phyloP scores from a whole-genome alignment of 306 rosid genomes.

The Sesbania bispinosa region DNA sequence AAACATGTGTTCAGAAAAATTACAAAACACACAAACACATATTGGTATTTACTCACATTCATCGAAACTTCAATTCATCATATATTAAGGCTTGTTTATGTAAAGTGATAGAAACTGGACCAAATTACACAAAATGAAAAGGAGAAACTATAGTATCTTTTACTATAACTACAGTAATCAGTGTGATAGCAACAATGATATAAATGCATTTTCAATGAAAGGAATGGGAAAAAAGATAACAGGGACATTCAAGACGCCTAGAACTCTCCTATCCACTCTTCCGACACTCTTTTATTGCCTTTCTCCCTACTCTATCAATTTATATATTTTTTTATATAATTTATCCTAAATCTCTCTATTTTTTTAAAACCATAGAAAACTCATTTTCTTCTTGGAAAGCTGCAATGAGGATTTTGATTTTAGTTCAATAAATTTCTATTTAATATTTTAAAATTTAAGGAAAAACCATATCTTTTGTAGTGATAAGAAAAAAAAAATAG shows the following conservation, averaged over 20 bases:
- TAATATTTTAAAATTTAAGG: not conserved
- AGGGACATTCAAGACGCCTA: not conserved
- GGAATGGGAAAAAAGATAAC: not conserved
- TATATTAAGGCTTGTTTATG: not conserved
- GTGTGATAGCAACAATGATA: not conserved
- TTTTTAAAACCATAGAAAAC: not conserved
- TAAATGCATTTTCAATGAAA: not conserved
- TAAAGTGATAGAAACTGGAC: not conserved
- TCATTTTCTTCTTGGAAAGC: not conserved
- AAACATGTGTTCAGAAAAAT: slow-evolving; percentile 72
- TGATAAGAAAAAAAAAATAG: not conserved
- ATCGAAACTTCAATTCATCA: slow-evolving; percentile 8
- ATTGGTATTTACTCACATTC: not conserved
- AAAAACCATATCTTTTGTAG: not conserved
- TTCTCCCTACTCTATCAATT: not conserved
- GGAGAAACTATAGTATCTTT: not conserved
- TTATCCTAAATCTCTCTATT: not conserved
- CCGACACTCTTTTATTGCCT: not conserved
- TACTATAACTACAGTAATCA: not conserved
- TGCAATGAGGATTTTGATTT: not conserved
- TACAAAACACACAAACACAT: slow-evolving; percentile 11
- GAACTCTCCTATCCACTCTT: not conserved
- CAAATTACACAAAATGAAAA: not conserved
- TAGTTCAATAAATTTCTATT: not conserved
- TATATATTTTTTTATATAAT: not conserved